Evolutionary conservation across 2,329 filamentous ascomycete genomes (phyloP).

Genomic region (Beauveria varroae): DNA sequence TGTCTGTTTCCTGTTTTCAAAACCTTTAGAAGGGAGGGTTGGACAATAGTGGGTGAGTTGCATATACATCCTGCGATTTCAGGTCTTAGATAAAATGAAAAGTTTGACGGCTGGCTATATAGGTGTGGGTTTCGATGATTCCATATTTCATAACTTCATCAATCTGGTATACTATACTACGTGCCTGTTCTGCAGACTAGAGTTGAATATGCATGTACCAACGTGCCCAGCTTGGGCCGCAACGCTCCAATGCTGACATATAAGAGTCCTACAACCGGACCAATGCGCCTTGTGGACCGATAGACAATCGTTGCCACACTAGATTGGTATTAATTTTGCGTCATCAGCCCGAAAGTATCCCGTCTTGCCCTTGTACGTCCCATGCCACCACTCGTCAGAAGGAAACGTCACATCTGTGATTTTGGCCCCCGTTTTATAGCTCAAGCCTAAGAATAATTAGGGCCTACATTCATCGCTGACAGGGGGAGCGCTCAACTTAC

Average conservation of each 20-base stretch:
- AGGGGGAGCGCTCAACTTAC: not conserved
- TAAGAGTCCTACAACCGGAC: not conserved
- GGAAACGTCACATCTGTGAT: not conserved
- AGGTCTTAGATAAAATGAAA: slow-evolving; percentile 6
- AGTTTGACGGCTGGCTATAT: not conserved
- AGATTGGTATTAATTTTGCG: not conserved
- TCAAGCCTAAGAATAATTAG: not conserved
- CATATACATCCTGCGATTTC: not conserved
- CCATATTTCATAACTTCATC: not conserved
- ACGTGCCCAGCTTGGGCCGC: not conserved
- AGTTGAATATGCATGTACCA: not conserved
- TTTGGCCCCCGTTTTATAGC: not conserved
- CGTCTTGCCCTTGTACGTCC: slow-evolving; percentile 2
- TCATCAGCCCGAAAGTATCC: not conserved
- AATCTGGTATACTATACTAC: too few relatives aligned
- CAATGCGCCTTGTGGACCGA: too few relatives aligned
- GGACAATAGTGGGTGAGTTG: not conserved
- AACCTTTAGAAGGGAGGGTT: not conserved
- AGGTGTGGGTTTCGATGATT: slow-evolving; percentile 6
- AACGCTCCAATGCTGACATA: not conserved
- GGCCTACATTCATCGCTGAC: not conserved
- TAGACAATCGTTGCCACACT: not conserved
- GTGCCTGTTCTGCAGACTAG: not conserved
- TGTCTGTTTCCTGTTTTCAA: not conserved
- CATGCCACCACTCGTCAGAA: slow-evolving; percentile 2